Evolutionary conservation across 805 yeast genomes (phyloP).

Genomic region (Saccharomyces paradoxus): DNA sequence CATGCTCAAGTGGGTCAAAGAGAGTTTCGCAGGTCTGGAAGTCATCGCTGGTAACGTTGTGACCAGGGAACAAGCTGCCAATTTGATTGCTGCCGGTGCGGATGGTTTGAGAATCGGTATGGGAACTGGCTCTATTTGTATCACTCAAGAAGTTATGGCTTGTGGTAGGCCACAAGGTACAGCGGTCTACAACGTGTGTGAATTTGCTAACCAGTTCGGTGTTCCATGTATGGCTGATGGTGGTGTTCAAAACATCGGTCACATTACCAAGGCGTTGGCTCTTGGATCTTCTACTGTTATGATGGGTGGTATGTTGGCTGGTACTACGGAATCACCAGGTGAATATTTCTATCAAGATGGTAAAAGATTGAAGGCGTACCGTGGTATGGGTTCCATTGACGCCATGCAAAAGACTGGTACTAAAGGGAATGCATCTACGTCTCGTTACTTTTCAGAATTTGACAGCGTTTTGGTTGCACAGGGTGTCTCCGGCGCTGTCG

Average conservation of each 20-base stretch:
- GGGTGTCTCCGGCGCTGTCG: constrained; percentile 96
- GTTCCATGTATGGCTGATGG: constrained; percentile 99
- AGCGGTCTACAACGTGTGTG: constrained; percentile 89
- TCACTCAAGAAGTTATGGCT: constrained; percentile 99
- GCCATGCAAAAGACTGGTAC: constrained; percentile 90
- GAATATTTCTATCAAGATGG: constrained; percentile 50
- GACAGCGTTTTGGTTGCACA: constrained; percentile 96
- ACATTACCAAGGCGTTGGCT: constrained; percentile 92
- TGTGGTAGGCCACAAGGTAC: constrained; percentile 99
- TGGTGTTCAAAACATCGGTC: constrained; percentile 98
- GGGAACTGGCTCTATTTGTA: constrained; percentile 99
- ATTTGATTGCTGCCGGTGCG: constrained; percentile 88
- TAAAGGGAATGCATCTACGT: constrained; percentile 93
- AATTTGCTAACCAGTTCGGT: constrained; percentile 91
- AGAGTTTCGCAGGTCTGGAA: constrained; percentile 67
- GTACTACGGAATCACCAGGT: constrained; percentile 98
- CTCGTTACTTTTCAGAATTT: constrained; percentile 93
- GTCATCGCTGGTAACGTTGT: constrained; percentile 33
- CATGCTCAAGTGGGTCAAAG: constrained; percentile 87
- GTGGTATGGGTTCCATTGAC: constrained; percentile 99
- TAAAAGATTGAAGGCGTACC: constrained; percentile 79
- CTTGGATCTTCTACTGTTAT: constrained; percentile 94
- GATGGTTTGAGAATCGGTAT: constrained; percentile 98
- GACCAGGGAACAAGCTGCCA: constrained; percentile 97
- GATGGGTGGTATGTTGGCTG: constrained; percentile 99